Base-by-base conservation (phyloP, 139 green algal species). In the Chlorella sp. region DNA sequence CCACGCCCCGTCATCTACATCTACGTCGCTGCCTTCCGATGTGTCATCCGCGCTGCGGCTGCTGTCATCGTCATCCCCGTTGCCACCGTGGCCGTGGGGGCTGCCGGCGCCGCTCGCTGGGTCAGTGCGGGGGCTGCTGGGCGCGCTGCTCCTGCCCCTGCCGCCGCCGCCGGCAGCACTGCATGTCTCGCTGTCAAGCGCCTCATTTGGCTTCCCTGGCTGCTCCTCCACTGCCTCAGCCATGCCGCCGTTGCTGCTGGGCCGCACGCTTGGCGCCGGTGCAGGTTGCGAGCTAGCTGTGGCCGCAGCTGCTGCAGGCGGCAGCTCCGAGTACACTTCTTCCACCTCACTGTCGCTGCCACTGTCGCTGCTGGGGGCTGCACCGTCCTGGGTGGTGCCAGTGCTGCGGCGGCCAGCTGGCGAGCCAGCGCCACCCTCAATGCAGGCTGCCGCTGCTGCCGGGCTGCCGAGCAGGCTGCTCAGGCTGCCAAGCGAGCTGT, bases 281-380 rank as follows among this genome's bases (percentile, higher is more conserved):
- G n/a, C 17, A 34, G 60, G 19, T 9, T 79, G 73, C 43, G 30
- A 48, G 44, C 73, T 24, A 24, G 44, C 11, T 46, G 67, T 28
- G 28, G 28, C 16, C 20, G 67, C 67, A 46, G 67, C 67, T 32
- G 67, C 34, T 24, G 65, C 65, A 43, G 65, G n/a, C 14, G 73
- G 38, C 34, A 54, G 38, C 36, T 76, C 69, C 54, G 38, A 48
- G 13, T 51, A 76, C 36, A 76, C 38, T 19, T 70, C 64, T 32
- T 70, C 64, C 64, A 70, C 64, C n/a, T 32, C 68, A 40, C 80
- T 78, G 54, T 54, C 36, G 11, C 64, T 78, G 51, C 51, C 34
- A 30, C 30, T 75, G 9, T 36, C n/a, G 64, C 62, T 70, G 70
- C 24, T 46, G n/a, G n/a, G n/a, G n/a, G n/a, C n/a, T n/a, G n/a